Evolutionary conservation across 192 early-diverging fungal species (phyloP).

Genomic region (Podila verticillata): DNA sequence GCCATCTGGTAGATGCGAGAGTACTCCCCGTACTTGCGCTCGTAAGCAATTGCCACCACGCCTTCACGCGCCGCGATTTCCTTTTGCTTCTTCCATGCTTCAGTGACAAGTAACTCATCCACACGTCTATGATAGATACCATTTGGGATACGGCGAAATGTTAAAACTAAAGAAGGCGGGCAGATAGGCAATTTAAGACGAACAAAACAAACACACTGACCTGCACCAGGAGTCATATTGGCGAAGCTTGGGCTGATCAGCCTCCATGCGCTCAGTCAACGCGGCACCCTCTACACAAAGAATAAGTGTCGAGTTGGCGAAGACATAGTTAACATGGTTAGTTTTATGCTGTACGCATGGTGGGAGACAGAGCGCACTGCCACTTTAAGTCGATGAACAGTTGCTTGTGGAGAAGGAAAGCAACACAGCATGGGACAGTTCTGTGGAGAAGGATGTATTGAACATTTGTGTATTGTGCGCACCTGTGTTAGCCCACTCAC

Average conservation of each 20-base stretch:
- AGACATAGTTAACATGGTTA: too few species aligned
- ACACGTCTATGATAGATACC: conserved; percentile 53
- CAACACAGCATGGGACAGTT: background rate
- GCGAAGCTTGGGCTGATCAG: conserved; percentile 66
- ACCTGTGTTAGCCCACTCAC: conserved; percentile 48
- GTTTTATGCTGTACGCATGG: too few species aligned
- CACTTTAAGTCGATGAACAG: background rate
- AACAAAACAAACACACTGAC: conserved; percentile 3
- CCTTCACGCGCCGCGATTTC: conserved; percentile 70
- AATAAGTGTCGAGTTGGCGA: too few species aligned
- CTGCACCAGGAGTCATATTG: conserved; percentile 78
- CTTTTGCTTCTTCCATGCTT: conserved; percentile 72
- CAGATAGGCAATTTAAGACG: background rate
- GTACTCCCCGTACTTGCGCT: conserved; percentile 58
- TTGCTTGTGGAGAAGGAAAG: background rate
- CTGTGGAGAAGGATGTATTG: too few species aligned
- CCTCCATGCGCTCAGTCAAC: conserved; percentile 63
- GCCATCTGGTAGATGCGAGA: conserved; percentile 72
- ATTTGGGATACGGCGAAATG: background rate
- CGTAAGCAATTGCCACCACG: conserved; percentile 72
- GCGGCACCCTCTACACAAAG: conserved; percentile 53
- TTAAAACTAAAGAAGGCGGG: too few species aligned
- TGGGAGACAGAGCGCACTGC: background rate
- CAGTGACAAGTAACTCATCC: conserved; percentile 65
- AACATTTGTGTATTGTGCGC: background rate